Evolutionary conservation across 306 rosid species (phyloP).

Genomic region (Prunus kanzakura): DNA sequence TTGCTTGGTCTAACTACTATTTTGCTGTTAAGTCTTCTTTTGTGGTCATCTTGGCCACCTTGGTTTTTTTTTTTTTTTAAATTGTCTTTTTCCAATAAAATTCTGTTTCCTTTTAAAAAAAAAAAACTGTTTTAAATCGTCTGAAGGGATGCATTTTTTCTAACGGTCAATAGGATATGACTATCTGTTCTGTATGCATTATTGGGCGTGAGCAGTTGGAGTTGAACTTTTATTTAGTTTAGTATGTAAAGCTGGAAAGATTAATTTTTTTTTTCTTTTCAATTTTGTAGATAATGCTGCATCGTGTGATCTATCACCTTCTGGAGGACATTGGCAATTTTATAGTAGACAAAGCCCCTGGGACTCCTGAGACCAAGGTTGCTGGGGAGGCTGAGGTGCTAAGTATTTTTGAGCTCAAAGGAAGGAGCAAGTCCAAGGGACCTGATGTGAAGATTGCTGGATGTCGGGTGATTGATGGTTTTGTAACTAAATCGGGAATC

Average conservation of each 20-base stretch:
- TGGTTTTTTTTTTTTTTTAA: too few species aligned
- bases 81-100: too few species aligned
- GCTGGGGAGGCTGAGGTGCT: constrained; percentile 91
- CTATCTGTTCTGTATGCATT: not conserved
- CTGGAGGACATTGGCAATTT: constrained; percentile 82
- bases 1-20: too few species aligned
- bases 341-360: constrained; percentile 92
- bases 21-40: too few species aligned
- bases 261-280: not conserved
- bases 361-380: constrained; percentile 78
- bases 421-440: constrained; percentile 75
- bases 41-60: too few species aligned
- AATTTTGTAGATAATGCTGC: constrained; percentile 57
- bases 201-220: not conserved
- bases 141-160: not conserved
- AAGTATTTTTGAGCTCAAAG: constrained; percentile 67
- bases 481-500: constrained; percentile 47
- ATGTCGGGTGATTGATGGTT: constrained; percentile 75
- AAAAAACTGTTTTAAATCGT: not conserved
- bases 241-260: constrained; percentile 6
- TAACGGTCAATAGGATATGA: not conserved
- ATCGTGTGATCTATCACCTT: constrained; percentile 88
- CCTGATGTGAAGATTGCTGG: constrained; percentile 86
- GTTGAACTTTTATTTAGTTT: not conserved
- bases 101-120: too few species aligned